phyloP scores from a whole-genome alignment of 2,329 filamentous ascomycete genomes.

The Monosporascus sp. region DNA sequence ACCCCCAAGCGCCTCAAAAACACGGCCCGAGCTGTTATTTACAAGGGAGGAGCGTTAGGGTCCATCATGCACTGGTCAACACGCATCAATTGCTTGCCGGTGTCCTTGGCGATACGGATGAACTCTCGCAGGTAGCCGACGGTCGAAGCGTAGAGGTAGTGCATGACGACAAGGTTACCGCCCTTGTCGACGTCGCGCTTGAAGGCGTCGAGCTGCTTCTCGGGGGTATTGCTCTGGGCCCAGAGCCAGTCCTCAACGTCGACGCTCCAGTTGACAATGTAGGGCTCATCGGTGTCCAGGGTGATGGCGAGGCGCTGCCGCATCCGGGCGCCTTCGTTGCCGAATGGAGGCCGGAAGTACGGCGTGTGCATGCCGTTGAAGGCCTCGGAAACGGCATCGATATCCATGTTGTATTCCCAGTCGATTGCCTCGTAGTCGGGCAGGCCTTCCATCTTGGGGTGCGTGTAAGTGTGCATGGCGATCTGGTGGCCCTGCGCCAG shows the following conservation, averaged over 20 bases:
- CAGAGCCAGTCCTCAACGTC: constrained; percentile 69
- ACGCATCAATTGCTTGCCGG: constrained; percentile 60
- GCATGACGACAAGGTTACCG: constrained; percentile 61
- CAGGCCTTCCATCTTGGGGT: constrained; percentile 61
- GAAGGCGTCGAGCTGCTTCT: constrained; percentile 63
- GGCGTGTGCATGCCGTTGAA: constrained; percentile 29
- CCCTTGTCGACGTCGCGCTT: constrained; percentile 56
- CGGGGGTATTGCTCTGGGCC: constrained; percentile 55
- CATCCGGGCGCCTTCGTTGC: constrained; percentile 62
- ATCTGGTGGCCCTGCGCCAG: constrained; percentile 58
- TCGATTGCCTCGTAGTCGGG: constrained; percentile 48
- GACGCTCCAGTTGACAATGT: constrained; percentile 63
- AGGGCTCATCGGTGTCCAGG: constrained; percentile 43
- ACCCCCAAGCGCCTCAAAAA: no score
- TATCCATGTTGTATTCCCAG: constrained; percentile 56
- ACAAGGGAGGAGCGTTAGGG: constrained; percentile 45
- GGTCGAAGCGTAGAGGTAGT: constrained; percentile 61
- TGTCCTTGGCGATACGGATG: constrained; percentile 58
- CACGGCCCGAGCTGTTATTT: not conserved
- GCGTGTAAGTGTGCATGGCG: constrained; percentile 62
- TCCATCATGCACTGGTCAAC: constrained; percentile 63
- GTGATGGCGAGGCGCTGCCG: constrained; percentile 55
- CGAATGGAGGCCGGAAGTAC: constrained; percentile 68
- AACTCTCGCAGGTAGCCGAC: constrained; percentile 60
- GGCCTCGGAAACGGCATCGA: constrained; percentile 38